These are phyloP conservation scores for Phialophora expanda DNA, from an alignment of 2,329 filamentous ascomycete species.

Conservation along the genomic window DNA sequence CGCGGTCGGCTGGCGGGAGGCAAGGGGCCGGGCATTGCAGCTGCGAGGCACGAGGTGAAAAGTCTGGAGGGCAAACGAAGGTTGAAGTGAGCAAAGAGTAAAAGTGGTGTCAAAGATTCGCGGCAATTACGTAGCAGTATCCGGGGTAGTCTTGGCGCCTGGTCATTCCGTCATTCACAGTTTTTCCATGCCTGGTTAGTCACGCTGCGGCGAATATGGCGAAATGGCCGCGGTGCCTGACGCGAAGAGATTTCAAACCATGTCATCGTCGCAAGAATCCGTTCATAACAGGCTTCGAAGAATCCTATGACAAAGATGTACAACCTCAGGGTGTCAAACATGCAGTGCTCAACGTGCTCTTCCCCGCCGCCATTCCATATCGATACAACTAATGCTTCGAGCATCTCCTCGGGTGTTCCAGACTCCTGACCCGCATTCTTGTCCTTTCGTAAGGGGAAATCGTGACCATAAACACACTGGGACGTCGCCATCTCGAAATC, in stretches of 20 bases:
- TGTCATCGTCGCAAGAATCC: no score
- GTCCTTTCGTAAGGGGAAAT: not conserved
- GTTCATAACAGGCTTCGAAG: not conserved
- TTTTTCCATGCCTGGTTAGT: not conserved
- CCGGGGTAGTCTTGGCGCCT: conserved; percentile 14
- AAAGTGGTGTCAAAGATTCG: conserved; percentile 30
- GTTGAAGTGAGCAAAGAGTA: conserved; percentile 2
- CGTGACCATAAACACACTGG: not conserved
- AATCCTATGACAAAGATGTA: conserved; percentile 32
- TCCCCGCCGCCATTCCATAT: conserved; percentile 20
- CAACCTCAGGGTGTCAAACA: conserved; percentile 20
- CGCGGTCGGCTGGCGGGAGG: conserved; percentile 3
- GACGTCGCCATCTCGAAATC: not conserved
- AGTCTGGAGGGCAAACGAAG: conserved; percentile 4
- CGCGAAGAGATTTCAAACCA: conserved; percentile 1
- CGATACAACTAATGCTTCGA: not conserved
- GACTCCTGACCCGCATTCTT: not conserved
- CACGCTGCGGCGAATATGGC: not conserved
- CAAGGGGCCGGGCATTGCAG: not conserved
- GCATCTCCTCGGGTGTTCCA: conserved; percentile 17
- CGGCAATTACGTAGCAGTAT: conserved; percentile 32
- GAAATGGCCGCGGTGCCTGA: conserved; percentile 6
- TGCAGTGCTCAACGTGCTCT: conserved; percentile 9
- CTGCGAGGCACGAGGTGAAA: conserved; percentile 12
- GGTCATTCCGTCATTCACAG: not conserved